Conservation (phyloP, 768 basidiomycete species). For the Baorangia bicolor region DNA sequence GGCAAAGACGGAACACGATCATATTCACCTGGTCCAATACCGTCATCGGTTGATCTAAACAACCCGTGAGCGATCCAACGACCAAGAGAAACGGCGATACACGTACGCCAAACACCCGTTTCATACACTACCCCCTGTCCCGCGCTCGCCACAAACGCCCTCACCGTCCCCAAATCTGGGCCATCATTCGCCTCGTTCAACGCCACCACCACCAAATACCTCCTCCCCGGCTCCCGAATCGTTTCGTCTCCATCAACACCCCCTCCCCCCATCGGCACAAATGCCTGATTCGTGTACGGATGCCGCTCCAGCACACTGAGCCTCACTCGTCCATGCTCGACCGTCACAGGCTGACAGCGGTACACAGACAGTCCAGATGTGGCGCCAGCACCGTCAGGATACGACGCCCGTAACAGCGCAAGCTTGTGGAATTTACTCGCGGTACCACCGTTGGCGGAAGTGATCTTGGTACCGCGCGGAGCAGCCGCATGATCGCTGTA, state of each 20-base stretch:
- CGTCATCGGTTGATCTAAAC: constrained; percentile 88
- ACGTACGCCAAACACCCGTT: constrained; percentile 88
- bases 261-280: constrained; percentile 86
- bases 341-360: constrained; percentile 59
- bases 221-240: constrained; percentile 46
- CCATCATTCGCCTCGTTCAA: constrained; percentile 71
- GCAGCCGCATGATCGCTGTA: constrained; percentile 66
- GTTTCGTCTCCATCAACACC: constrained; percentile 41
- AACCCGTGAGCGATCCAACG: constrained; percentile 2
- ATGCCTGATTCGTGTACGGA: constrained; percentile 85
- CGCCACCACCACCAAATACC: constrained; percentile 86
- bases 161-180: constrained; percentile 72
- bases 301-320: constrained; percentile 87
- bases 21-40: constrained; percentile 61
- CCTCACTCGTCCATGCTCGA: constrained; percentile 48
- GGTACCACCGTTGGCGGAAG: constrained; percentile 84
- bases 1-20: not conserved
- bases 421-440: constrained; percentile 94
- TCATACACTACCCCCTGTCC: constrained; percentile 87
- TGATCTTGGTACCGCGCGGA: constrained; percentile 68
- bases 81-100: not conserved
- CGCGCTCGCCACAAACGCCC: constrained; percentile 78
- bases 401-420: constrained; percentile 64
- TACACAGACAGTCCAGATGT: constrained; percentile 80
- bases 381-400: constrained; percentile 56